Evolutionary conservation across 108 stramenopile genomes (phyloP).

Genomic region (Schizochytrium sp.): DNA sequence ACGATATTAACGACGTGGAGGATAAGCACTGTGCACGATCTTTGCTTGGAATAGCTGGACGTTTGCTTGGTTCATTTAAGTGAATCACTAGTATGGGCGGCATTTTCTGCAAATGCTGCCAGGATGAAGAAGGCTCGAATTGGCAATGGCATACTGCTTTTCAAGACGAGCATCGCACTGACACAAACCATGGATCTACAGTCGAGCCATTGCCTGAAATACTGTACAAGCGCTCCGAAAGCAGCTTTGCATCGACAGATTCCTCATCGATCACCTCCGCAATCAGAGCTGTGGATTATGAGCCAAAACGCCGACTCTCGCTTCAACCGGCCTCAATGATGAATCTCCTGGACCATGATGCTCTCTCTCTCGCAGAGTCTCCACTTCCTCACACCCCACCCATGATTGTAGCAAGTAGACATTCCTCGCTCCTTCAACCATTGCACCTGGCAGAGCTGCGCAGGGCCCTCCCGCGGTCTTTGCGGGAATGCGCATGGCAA

Average conservation of each 20-base stretch:
- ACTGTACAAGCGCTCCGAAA: not conserved
- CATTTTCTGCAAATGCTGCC: conserved; percentile 23
- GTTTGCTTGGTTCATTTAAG: too few species aligned
- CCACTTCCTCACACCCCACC: conserved; percentile 54
- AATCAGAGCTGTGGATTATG: not conserved
- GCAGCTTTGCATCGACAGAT: not conserved
- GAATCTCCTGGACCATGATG: not conserved
- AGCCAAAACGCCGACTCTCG: not conserved
- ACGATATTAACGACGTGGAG: too few species aligned
- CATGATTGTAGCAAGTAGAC: not conserved
- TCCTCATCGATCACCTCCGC: not conserved
- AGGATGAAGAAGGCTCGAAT: not conserved
- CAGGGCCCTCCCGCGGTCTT: not conserved
- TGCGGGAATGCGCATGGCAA: conserved; percentile 20
- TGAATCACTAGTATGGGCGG: not conserved
- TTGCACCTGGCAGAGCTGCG: conserved; percentile 10
- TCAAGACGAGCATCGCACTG: not conserved
- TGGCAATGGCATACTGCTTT: conserved; percentile 23
- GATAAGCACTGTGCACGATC: too few species aligned
- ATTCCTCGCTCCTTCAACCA: conserved; percentile 24
- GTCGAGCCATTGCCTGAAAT: not conserved
- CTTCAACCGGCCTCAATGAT: not conserved
- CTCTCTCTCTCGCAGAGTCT: not conserved
- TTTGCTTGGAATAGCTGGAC: too few species aligned
- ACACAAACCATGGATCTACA: not conserved